phyloP scores from a whole-genome alignment of 805 yeast species.

The Yarrowia sp. region DNA sequence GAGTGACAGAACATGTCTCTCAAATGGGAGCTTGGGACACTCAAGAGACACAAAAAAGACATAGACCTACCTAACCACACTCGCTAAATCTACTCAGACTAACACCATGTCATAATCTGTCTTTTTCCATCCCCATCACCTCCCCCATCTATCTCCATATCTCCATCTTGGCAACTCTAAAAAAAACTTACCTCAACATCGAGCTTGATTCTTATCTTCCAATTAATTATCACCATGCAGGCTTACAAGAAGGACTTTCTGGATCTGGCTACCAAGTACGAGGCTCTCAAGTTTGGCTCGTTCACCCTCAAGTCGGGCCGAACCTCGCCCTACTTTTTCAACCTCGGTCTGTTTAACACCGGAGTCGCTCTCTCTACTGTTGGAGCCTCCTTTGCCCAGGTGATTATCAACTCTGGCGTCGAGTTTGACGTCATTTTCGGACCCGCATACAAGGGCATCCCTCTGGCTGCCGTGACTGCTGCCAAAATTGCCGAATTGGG shows the following conservation, averaged over 20 bases:
- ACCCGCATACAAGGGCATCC: conserved; percentile 98
- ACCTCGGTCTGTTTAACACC: conserved; percentile 85
- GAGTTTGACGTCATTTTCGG: conserved; percentile 93
- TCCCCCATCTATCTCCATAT: too few species aligned
- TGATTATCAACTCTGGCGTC: conserved; percentile 80
- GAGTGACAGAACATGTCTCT: too few species aligned
- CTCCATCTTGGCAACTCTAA: not conserved
- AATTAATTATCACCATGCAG: conserved; percentile 48
- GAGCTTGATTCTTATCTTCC: conserved; percentile 3
- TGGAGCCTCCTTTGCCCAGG: conserved; percentile 87
- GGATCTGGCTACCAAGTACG: conserved; percentile 78
- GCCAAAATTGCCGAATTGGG: conserved; percentile 92
- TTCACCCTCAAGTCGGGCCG: conserved; percentile 94
- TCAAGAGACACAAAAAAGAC: too few species aligned
- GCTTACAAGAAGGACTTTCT: conserved; percentile 70
- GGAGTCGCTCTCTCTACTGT: conserved; percentile 79
- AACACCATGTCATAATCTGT: too few species aligned
- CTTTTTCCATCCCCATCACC: too few species aligned
- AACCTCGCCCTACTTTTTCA: conserved; percentile 94
- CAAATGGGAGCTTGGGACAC: too few species aligned
- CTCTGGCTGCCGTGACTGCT: conserved; percentile 90
- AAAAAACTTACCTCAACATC: conserved; percentile 17
- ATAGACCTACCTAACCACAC: too few species aligned
- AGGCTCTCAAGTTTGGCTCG: conserved; percentile 85
- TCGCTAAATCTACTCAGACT: too few species aligned